Evolutionary conservation across 495 filamentous ascomycete species (phyloP).

Genomic region (Xylaria longipes): DNA sequence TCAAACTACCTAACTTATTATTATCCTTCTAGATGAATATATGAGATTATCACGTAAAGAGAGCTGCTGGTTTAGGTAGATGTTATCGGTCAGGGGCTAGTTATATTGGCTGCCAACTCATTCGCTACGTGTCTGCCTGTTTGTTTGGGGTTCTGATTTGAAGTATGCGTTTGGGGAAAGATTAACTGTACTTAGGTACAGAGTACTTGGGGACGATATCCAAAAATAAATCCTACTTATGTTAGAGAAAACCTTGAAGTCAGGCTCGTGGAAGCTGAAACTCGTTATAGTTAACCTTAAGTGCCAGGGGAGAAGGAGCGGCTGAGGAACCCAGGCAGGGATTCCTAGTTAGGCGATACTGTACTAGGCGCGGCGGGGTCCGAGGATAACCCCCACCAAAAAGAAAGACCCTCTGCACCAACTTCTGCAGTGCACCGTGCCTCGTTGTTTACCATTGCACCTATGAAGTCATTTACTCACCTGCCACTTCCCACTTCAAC

Average conservation of each 20-base stretch:
- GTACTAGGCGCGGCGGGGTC: conserved; percentile 15
- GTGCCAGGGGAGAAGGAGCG: background rate
- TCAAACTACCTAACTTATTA: no score
- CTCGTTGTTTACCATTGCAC: background rate
- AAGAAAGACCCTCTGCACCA: background rate
- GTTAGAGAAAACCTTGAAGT: background rate
- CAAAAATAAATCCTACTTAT: background rate
- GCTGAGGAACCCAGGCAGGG: background rate
- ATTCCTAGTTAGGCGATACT: background rate
- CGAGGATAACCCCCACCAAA: background rate
- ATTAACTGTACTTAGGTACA: background rate
- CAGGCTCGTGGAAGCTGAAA: background rate
- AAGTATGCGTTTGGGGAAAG: background rate
- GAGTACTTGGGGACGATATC: background rate
- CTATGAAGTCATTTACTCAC: conserved; percentile 14
- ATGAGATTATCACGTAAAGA: no score
- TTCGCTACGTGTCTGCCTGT: background rate
- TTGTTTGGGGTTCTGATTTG: background rate
- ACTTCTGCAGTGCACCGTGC: background rate
- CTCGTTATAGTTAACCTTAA: background rate
- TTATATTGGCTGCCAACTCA: background rate
- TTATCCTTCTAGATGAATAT: no score
- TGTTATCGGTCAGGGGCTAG: background rate
- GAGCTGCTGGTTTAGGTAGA: no score
- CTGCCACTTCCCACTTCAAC: conserved; percentile 9